Conservation (phyloP, 2,329 filamentous ascomycete genomes). For the Seiridium unicorne region DNA sequence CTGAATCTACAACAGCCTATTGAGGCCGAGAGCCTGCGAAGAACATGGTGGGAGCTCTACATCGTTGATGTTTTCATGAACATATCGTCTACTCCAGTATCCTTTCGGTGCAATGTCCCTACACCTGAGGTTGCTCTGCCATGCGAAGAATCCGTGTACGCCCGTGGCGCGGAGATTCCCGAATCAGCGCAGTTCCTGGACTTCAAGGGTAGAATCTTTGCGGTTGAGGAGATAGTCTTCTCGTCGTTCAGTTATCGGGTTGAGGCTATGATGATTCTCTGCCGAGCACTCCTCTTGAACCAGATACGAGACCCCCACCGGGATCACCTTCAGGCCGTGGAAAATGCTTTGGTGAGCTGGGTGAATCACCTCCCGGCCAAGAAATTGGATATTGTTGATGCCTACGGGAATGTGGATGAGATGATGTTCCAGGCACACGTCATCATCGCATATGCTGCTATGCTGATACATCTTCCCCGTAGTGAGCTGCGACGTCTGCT, state of each 20-base stretch:
- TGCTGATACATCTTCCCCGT: not conserved
- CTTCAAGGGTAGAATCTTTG: not conserved
- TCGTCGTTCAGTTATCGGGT: not conserved
- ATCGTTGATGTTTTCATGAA: slow-evolving; percentile 2
- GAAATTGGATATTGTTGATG: not conserved
- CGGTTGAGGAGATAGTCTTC: not conserved
- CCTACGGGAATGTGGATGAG: not conserved
- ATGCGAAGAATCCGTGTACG: not conserved
- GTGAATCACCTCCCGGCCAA: not conserved
- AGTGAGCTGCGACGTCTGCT: not conserved
- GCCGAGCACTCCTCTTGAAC: not conserved
- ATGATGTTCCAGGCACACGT: slow-evolving; percentile 4
- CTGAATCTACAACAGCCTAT: not conserved
- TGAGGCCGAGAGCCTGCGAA: not conserved
- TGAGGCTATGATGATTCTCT: not conserved
- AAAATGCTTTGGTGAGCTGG: not conserved
- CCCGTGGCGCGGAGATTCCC: not conserved
- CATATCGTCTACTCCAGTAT: not conserved
- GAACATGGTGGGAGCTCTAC: slow-evolving; percentile 3
- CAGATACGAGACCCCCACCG: not conserved
- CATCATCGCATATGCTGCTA: not conserved
- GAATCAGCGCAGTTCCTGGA: not conserved
- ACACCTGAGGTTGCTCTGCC: not conserved
- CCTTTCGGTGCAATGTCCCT: not conserved
- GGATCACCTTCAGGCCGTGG: slow-evolving; percentile 2